A percentile compares a stretch with the other conserved stretches of the same genome.
phyloP scores from a whole-genome alignment of 2,329 filamentous ascomycete genomes.

The Botryotinia convoluta region DNA sequence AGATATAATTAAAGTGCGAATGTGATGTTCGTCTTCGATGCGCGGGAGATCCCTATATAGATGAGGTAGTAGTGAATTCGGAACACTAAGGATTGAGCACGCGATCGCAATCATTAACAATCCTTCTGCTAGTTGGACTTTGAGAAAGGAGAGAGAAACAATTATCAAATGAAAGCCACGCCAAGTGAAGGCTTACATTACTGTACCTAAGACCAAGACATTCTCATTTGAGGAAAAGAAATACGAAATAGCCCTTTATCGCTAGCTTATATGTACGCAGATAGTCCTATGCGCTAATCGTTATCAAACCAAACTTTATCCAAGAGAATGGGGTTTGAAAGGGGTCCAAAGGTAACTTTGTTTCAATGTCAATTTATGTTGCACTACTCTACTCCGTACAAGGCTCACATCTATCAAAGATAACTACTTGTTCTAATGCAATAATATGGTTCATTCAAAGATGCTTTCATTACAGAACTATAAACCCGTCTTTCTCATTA shows the following conservation, averaged over 20 bases:
- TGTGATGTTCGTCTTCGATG: not conserved
- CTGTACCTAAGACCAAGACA: not conserved
- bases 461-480: constrained; percentile 8
- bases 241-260: not conserved
- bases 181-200: not conserved
- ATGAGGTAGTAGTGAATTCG: not conserved
- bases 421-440: not conserved
- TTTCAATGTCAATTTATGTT: constrained; percentile 6
- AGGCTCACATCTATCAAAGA: not conserved
- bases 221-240: not conserved
- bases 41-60: not conserved
- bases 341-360: not conserved
- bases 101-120: not conserved
- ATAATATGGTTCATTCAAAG: not conserved
- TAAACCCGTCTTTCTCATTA: constrained; percentile 21
- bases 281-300: not conserved
- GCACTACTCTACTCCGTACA: not conserved
- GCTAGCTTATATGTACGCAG: not conserved
- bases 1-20: not conserved
- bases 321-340: not conserved
- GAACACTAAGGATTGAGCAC: not conserved
- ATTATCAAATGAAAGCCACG: constrained; percentile 3
- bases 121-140: not conserved
- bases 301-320: constrained; percentile 7
- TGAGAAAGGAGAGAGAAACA: not conserved